phyloP scores from a whole-genome alignment of 176 grass and related monocot genomes.

The Eragrostis nindensis region DNA sequence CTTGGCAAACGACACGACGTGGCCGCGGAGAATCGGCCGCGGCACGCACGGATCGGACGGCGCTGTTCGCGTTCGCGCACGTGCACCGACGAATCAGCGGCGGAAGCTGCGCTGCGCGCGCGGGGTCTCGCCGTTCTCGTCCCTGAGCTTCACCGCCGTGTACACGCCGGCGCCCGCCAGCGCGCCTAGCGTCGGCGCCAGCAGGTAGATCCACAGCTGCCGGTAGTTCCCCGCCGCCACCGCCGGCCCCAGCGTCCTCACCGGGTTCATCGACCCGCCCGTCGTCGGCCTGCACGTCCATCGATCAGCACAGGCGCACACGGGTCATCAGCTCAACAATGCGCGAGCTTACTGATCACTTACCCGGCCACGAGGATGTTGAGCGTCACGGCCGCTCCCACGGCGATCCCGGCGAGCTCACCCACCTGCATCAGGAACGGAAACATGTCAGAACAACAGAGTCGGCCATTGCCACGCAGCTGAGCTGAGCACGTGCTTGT shows the following conservation, averaged over 20 bases:
- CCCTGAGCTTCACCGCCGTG: slow-evolving; percentile 82
- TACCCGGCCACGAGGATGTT: slow-evolving; percentile 96
- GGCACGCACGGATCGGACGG: not conserved
- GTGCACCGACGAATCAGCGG: slow-evolving; percentile 43
- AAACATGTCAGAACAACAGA: not conserved
- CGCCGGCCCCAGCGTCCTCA: slow-evolving; percentile 90
- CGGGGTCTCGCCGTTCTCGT: slow-evolving; percentile 67
- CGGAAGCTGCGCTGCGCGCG: slow-evolving; percentile 76
- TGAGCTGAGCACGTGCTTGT: not conserved
- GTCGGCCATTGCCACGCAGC: not conserved
- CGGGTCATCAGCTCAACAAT: not conserved
- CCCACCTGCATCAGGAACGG: slow-evolving; percentile 49
- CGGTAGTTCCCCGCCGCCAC: slow-evolving; percentile 90
- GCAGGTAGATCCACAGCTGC: slow-evolving; percentile 95
- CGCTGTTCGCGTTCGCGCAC: not conserved
- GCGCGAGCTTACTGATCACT: too few relatives aligned
- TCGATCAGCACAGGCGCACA: too few relatives aligned
- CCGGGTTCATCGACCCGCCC: slow-evolving; percentile 96
- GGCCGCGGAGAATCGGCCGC: not conserved
- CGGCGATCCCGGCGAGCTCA: slow-evolving; percentile 85
- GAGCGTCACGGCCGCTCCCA: slow-evolving; percentile 81
- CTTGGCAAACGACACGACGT: not conserved
- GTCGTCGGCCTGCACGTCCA: slow-evolving; percentile 61
- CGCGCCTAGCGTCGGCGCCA: slow-evolving; percentile 84
- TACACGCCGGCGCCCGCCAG: slow-evolving; percentile 69